phyloP scores from a whole-genome alignment of 805 yeast species.

The Starmerella asiatica region DNA sequence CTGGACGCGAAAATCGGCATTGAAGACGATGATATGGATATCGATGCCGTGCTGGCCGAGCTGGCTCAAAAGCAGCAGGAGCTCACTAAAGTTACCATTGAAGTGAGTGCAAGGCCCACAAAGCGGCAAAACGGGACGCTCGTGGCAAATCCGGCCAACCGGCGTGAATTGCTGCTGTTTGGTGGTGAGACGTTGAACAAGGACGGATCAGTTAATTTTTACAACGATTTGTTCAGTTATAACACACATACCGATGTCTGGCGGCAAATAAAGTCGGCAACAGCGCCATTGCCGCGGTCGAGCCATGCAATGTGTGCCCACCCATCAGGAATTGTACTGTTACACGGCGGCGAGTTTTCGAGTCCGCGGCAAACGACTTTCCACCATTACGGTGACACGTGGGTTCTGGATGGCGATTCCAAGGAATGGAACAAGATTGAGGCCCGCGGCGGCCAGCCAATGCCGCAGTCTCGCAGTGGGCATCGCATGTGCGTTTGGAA shows the following conservation, averaged over 20 bases:
- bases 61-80: slow-evolving; percentile 68
- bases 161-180: slow-evolving; percentile 64
- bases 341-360: slow-evolving; percentile 96
- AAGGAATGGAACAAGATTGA: slow-evolving; percentile 90
- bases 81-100: slow-evolving; percentile 57
- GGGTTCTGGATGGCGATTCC: slow-evolving; percentile 73
- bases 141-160: slow-evolving; percentile 67
- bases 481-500: slow-evolving; percentile 88
- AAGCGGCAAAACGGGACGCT: slow-evolving; percentile 62
- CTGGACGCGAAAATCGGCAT: slow-evolving; percentile 43
- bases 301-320: slow-evolving; percentile 90
- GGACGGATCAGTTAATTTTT: slow-evolving; percentile 46
- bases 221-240: slow-evolving; percentile 67
- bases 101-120: slow-evolving; percentile 45
- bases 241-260: slow-evolving; percentile 66
- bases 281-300: slow-evolving; percentile 82
- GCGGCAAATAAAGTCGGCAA: slow-evolving; percentile 67
- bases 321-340: slow-evolving; percentile 69
- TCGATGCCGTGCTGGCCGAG: slow-evolving; percentile 68
- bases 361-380: slow-evolving; percentile 92
- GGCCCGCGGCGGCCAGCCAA: slow-evolving; percentile 32
- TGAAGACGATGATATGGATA: slow-evolving; percentile 72
- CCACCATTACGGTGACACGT: slow-evolving; percentile 91
- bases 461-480: slow-evolving; percentile 80
- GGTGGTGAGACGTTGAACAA: slow-evolving; percentile 65